phyloP scores from a whole-genome alignment of 1,139 yeast species.

The Blastobotrys aristatus region DNA sequence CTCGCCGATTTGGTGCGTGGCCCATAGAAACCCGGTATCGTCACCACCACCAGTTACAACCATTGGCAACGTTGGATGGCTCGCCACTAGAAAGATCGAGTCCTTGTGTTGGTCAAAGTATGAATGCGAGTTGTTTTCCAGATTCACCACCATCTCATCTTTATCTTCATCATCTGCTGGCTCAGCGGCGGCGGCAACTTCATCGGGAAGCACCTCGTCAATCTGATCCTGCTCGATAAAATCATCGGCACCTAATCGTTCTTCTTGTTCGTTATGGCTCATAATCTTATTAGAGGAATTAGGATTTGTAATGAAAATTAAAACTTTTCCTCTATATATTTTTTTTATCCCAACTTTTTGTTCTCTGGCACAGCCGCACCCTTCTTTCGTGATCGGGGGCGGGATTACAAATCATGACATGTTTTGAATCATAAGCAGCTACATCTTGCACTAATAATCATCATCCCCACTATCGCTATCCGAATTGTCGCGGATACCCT shows the following conservation, averaged over 20 bases:
- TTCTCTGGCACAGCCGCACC: too few species aligned
- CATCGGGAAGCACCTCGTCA: slow-evolving; percentile 30
- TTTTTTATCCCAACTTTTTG: too few species aligned
- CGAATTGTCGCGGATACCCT: slow-evolving; percentile 4
- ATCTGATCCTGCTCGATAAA: slow-evolving; percentile 25
- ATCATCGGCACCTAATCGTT: slow-evolving; percentile 12
- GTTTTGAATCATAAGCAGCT: too few species aligned
- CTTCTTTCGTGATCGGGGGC: too few species aligned
- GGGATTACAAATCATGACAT: too few species aligned
- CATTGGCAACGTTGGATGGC: slow-evolving; percentile 79
- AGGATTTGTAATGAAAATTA: not conserved
- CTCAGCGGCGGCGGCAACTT: slow-evolving; percentile 20
- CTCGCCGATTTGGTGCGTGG: slow-evolving; percentile 73
- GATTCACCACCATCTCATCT: slow-evolving; percentile 63
- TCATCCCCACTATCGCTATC: slow-evolving; percentile 1
- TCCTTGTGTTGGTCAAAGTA: slow-evolving; percentile 88
- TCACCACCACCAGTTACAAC: slow-evolving; percentile 91
- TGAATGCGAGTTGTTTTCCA: slow-evolving; percentile 82
- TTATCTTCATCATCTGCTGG: slow-evolving; percentile 43
- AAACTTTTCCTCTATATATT: too few species aligned
- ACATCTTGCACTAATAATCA: not conserved
- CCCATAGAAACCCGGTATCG: slow-evolving; percentile 84
- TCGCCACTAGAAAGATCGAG: slow-evolving; percentile 71
- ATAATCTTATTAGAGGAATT: too few species aligned
- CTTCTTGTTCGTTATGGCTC: not conserved